A percentile compares a stretch with the other conserved stretches of the same genome.
These are phyloP conservation scores for Sporothrix dimorphospora DNA, from an alignment of 2,329 filamentous ascomycete genomes.

Conservation along the genomic window DNA sequence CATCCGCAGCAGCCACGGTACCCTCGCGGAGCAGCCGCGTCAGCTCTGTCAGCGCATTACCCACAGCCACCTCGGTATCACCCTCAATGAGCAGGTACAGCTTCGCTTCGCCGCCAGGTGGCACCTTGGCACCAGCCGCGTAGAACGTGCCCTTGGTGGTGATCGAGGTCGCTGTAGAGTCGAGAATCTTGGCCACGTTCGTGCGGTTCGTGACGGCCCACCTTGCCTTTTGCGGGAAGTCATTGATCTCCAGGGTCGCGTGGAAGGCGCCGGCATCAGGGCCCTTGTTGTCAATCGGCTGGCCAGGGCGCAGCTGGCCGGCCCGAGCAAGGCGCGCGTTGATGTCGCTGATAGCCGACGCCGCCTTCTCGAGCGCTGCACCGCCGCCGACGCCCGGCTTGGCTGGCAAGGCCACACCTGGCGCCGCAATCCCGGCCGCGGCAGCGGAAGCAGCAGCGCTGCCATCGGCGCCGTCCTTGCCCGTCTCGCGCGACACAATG, in stretches of 20 bases:
- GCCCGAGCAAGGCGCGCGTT: constrained; percentile 87
- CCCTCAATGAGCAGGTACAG: constrained; percentile 97
- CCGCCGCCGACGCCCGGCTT: constrained; percentile 36
- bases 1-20: constrained; percentile 84
- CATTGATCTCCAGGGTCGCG: constrained; percentile 97
- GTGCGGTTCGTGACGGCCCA: constrained; percentile 99
- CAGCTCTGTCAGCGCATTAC: constrained; percentile 86
- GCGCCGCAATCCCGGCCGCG: background rate
- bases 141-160: constrained; percentile 97
- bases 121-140: constrained; percentile 76
- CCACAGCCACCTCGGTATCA: constrained; percentile 91
- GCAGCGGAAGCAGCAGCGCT: constrained; percentile 27
- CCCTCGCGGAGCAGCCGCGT: constrained; percentile 87
- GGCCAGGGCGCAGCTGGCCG: constrained; percentile 85
- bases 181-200: constrained; percentile 97
- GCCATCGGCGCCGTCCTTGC: constrained; percentile 40
- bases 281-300: constrained; percentile 97
- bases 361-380: constrained; percentile 76
- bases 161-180: constrained; percentile 91
- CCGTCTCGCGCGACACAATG: constrained; percentile 56
- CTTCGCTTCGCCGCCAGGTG: constrained; percentile 78
- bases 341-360: constrained; percentile 88
- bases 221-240: constrained; percentile 96
- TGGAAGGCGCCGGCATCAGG: constrained; percentile 97
- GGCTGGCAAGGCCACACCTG: constrained; percentile 40